Conservation (phyloP, 345 rosid species). For the Populus nigra region DNA sequence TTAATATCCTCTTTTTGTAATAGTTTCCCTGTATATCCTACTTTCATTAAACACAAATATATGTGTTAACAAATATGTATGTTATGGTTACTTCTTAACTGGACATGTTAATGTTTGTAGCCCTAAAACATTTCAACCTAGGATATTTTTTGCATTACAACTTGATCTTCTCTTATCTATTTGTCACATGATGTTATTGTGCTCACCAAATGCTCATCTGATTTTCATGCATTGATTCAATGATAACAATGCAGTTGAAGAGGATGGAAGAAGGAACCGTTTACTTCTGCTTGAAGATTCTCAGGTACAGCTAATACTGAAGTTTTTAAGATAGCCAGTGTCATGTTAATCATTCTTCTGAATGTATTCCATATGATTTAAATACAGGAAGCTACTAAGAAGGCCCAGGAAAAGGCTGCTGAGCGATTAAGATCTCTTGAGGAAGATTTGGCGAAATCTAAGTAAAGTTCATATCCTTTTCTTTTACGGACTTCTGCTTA, state of each 20-base stretch:
- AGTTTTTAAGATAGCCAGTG: background rate
- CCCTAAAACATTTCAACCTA: background rate
- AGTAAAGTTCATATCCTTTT: conserved; percentile 36
- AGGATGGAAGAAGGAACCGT: conserved; percentile 53
- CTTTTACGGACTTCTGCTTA: background rate
- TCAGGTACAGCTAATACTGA: conserved; percentile 47
- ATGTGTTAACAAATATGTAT: no score
- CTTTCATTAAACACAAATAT: no score
- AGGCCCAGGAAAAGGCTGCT: conserved; percentile 68
- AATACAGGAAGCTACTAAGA: conserved; percentile 68
- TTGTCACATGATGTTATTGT: background rate
- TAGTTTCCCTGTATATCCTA: no score
- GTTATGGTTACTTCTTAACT: no score
- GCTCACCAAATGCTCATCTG: background rate
- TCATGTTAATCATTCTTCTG: background rate
- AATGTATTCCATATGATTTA: background rate
- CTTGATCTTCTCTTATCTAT: background rate
- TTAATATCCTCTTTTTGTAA: no score
- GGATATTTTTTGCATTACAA: background rate
- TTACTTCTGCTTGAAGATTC: conserved; percentile 79
- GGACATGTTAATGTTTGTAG: background rate
- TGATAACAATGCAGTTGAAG: conserved; percentile 28
- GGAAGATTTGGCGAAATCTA: conserved; percentile 68
- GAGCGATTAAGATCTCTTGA: conserved; percentile 69
- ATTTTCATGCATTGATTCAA: background rate